phyloP scores from a whole-genome alignment of 148 eudicot species.

The Camellia lanceoleosa region DNA sequence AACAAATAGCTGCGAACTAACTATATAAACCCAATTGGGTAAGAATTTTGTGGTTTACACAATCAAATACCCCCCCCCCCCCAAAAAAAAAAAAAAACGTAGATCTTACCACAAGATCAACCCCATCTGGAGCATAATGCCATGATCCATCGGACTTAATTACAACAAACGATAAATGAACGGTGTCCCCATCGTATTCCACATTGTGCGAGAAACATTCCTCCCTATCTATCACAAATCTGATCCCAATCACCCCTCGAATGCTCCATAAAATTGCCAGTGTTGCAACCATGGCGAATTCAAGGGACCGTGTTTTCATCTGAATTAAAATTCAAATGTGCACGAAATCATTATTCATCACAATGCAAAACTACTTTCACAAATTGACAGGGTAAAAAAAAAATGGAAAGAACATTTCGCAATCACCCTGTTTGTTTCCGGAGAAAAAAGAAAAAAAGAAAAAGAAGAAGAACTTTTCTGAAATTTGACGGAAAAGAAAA shows the following conservation, averaged over 20 bases:
- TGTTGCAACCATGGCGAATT: conserved; percentile 1
- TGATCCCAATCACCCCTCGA: conserved; percentile 52
- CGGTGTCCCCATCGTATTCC: conserved; percentile 63
- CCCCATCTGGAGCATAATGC: conserved; percentile 69
- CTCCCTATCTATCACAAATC: conserved; percentile 84
- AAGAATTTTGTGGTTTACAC: not conserved
- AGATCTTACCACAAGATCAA: conserved; percentile 75
- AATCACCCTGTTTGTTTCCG: not conserved
- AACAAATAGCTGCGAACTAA: not conserved
- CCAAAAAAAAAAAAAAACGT: not conserved
- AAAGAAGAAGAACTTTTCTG: not conserved
- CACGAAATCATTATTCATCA: not conserved
- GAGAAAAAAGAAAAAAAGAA: not conserved
- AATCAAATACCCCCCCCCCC: not conserved
- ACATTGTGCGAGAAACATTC: conserved; percentile 91
- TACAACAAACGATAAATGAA: conserved; percentile 79
- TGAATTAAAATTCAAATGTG: conserved; percentile 10
- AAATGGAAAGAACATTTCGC: not conserved
- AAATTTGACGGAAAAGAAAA: not conserved
- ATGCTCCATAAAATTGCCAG: conserved; percentile 37
- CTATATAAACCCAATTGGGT: not conserved
- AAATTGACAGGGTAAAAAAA: not conserved
- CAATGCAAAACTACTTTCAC: not conserved
- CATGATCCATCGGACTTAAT: conserved; percentile 73
- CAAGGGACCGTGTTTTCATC: conserved; percentile 13